phyloP scores from a whole-genome alignment of 257 asterid species.

The Vinca minor region DNA sequence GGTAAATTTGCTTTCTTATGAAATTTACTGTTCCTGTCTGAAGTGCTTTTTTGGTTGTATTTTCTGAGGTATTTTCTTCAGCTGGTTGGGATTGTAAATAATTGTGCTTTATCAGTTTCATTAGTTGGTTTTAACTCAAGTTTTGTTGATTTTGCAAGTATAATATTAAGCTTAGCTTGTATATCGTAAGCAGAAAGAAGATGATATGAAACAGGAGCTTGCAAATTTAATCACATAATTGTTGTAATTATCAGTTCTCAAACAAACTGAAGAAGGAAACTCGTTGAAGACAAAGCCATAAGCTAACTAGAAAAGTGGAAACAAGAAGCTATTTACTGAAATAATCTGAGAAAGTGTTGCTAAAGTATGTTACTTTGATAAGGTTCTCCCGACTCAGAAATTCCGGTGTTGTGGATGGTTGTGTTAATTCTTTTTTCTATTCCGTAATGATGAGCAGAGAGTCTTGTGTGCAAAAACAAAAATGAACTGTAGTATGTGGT shows the following conservation, averaged over 20 bases:
- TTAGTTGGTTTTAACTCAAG: background rate
- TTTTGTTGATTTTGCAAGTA: too few species aligned
- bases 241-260: background rate
- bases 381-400: background rate
- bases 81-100: background rate
- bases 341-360: background rate
- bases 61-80: too few species aligned
- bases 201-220: background rate
- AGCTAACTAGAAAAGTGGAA: background rate
- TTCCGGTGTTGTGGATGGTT: background rate
- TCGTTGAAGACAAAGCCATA: background rate
- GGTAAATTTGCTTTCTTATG: conserved; percentile 29
- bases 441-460: background rate
- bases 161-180: background rate
- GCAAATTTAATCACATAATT: background rate
- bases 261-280: background rate
- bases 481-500: background rate
- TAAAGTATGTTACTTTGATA: background rate
- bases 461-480: background rate
- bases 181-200: background rate
- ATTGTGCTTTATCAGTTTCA: background rate
- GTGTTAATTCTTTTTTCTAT: background rate
- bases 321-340: background rate
- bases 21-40: background rate
- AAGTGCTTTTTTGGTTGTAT: background rate